A percentile compares a stretch with the other conserved stretches of the same genome.
phyloP scores from a whole-genome alignment of 768 basidiomycete genomes.

The Clavulina sp. region DNA sequence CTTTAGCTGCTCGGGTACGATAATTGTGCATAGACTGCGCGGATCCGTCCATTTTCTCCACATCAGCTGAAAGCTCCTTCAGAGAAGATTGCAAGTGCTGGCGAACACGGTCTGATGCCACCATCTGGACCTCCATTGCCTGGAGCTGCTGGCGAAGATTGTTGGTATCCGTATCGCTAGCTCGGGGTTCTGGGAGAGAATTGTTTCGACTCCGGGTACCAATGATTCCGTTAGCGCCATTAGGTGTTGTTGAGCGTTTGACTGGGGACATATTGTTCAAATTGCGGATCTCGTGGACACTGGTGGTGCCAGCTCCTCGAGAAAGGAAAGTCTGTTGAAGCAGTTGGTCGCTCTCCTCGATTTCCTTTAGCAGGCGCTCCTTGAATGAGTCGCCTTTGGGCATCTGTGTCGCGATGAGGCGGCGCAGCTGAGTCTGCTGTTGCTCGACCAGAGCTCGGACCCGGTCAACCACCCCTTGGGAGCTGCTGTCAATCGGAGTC shows the following conservation, averaged over 20 bases:
- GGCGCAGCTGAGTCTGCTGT: conserved; percentile 55
- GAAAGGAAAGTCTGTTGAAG: conserved; percentile 33
- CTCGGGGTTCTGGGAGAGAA: conserved; percentile 18
- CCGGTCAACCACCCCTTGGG: conserved; percentile 37
- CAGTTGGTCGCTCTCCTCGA: conserved; percentile 42
- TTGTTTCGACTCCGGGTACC: conserved; percentile 24
- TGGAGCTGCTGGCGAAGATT: conserved; percentile 47
- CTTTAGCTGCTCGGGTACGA: conserved; percentile 35
- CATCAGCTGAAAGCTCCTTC: conserved; percentile 38
- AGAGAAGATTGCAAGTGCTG: conserved; percentile 44
- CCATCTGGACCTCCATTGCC: conserved; percentile 48
- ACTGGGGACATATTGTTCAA: conserved; percentile 31
- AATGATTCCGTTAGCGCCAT: no score
- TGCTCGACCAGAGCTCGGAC: conserved; percentile 46
- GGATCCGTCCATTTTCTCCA: conserved; percentile 48
- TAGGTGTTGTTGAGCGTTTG: conserved; percentile 21
- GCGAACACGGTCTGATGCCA: conserved; percentile 46
- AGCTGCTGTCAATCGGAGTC: conserved; percentile 39
- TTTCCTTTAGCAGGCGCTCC: conserved; percentile 39
- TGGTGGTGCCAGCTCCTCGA: conserved; percentile 17
- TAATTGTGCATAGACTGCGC: conserved; percentile 43
- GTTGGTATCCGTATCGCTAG: conserved; percentile 25
- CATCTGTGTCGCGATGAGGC: conserved; percentile 39
- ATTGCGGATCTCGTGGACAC: conserved; percentile 19
- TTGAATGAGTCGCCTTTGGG: conserved; percentile 47